Percentiles rank a stretch among this genome's conserved stretches.
Evolutionary conservation across 1,139 yeast species (phyloP).

Genomic region (Pneumocystis murina): DNA sequence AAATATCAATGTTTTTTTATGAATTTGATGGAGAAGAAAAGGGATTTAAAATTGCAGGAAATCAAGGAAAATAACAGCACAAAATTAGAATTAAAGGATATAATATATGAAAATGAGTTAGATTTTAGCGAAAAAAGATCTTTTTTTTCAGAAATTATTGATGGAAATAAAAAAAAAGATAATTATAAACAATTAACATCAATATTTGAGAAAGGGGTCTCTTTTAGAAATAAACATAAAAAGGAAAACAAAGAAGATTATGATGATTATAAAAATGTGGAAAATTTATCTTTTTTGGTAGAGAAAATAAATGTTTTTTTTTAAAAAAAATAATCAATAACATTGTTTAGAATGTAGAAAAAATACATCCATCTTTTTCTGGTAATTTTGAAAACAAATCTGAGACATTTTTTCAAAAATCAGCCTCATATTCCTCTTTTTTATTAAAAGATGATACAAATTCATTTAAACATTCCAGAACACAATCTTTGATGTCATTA

Average conservation of each 20-base stretch:
- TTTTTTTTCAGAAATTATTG: not conserved
- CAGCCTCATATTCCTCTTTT: not conserved
- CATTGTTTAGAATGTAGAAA: not conserved
- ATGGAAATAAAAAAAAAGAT: not conserved
- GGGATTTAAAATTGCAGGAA: not conserved
- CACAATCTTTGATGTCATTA: not conserved
- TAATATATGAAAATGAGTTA: not conserved
- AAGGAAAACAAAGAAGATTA: not conserved
- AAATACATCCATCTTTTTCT: not conserved
- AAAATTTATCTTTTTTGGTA: not conserved
- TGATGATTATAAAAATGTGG: not conserved
- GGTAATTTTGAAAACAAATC: not conserved
- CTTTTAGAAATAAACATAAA: not conserved
- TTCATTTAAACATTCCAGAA: not conserved
- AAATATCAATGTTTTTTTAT: not conserved
- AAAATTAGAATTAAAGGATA: not conserved
- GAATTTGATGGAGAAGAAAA: not conserved
- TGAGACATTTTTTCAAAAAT: not conserved
- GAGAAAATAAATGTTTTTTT: not conserved
- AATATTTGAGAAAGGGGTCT: not conserved
- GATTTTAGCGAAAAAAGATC: not conserved
- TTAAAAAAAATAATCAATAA: not conserved
- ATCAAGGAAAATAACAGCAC: not conserved
- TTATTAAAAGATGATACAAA: not conserved
- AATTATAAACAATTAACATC: not conserved